These are phyloP conservation scores for Cajanus cajan DNA, from an alignment of 306 rosid genomes.

Conservation along the genomic window DNA sequence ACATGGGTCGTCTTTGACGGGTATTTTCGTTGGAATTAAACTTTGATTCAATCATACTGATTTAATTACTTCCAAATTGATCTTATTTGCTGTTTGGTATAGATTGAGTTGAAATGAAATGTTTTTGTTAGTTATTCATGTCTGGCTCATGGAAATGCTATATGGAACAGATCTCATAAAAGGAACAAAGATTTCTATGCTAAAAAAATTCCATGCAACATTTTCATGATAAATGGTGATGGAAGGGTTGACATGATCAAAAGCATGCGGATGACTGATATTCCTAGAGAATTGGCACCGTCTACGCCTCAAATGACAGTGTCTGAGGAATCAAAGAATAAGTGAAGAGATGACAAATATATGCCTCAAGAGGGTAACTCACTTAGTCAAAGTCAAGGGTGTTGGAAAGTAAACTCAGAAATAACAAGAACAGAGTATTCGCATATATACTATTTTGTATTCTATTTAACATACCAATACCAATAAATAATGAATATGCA, in stretches of 20 bases:
- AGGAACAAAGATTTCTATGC: conserved; percentile 41
- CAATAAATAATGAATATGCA: no score
- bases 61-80: background rate
- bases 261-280: conserved; percentile 10
- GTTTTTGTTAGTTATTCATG: background rate
- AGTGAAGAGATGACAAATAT: no score
- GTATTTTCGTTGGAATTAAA: conserved; percentile 25
- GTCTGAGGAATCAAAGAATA: conserved; percentile 26
- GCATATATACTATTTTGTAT: background rate
- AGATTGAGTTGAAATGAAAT: background rate
- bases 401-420: background rate
- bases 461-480: background rate
- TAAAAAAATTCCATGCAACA: conserved; percentile 42
- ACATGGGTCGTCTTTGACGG: conserved; percentile 50
- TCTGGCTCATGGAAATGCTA: background rate
- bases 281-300: background rate
- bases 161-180: conserved; percentile 45
- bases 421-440: background rate
- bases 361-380: background rate
- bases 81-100: background rate
- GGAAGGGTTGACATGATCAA: conserved; percentile 50
- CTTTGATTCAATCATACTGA: background rate
- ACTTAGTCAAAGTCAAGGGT: background rate
- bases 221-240: conserved; percentile 54
- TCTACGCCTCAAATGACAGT: conserved; percentile 19